Evolutionary conservation across 164 flowering plant genomes (phyloP), one percentile per base, ranked within the genome.

Genomic region (Tetracentron sinense): DNA sequence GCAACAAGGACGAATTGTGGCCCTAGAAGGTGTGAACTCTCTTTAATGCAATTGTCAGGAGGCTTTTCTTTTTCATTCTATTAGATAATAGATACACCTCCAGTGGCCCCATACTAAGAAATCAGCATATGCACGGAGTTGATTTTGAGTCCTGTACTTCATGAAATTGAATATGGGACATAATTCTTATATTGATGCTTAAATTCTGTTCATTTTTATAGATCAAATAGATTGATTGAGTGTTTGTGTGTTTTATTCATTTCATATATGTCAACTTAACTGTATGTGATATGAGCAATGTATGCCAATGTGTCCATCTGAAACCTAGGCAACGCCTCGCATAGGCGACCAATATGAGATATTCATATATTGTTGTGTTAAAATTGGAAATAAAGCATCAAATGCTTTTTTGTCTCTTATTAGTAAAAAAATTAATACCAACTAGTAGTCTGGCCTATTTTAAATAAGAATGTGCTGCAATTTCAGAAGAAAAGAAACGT

Each of bases 1-100:
- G 67, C 97, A 94, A 70, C 93, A 89, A 64, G 90, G 85, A 46
- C 76, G 70, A 42, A 77, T 89, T 74, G 82, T 82, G 54, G 73
- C 82, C 51, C 82, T 94, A 26, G 91, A 94, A 89, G 97, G 98
- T 94, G 26, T 57, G 46, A 12, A 30, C 27, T 49, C 10, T 49
- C 4, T 52, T 44, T 42, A 52, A n/a, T 38, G 29, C 38, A 6
- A 54, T 33, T 25, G 55, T 30, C 48, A 19, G 2, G 22, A n/a
- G 55, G 28, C 30, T 25, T 33, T 16, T 27, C 14, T n/a, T n/a
- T 25, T 46, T 33, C 48, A 44, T 31, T 26, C 30, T 30, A 21
- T 60, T 56, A 10, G 21, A 4, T 42, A 11, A 14, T 47, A 62
- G 48, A 15, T 72, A 29, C 57, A 55, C 55, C 23, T 62, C 26